phyloP scores from a whole-genome alignment of 148 eudicot species.

The Amaranthus cruentus region DNA sequence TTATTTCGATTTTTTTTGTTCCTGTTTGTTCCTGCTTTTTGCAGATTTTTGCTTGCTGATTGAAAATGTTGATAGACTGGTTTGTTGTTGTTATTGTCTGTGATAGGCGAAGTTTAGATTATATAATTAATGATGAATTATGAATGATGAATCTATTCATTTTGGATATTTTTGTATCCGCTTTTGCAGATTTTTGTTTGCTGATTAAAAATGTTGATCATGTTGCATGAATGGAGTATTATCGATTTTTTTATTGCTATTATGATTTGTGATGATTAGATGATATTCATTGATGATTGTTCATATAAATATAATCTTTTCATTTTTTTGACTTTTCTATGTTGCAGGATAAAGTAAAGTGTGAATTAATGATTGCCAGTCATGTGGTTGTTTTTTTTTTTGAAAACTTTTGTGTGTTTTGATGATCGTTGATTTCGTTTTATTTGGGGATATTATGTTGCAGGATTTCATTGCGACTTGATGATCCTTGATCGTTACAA shows the following conservation, averaged over 20 bases:
- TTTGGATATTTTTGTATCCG: neutral
- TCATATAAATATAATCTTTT: too few relatives aligned
- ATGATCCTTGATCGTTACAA: too few relatives aligned
- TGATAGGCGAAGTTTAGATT: too few relatives aligned
- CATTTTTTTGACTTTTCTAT: too few relatives aligned
- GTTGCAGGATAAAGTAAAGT: too few relatives aligned
- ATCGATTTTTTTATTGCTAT: neutral
- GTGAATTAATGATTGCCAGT: neutral
- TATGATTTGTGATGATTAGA: neutral
- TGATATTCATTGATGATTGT: neutral
- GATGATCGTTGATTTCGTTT: neutral
- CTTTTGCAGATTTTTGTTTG: neutral
- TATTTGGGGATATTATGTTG: neutral
- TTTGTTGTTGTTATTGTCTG: neutral
- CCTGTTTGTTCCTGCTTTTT: neutral
- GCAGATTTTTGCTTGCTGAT: neutral
- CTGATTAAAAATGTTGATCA: neutral
- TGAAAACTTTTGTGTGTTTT: neutral
- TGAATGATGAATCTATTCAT: too few relatives aligned
- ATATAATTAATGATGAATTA: too few relatives aligned
- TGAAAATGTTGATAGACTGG: neutral
- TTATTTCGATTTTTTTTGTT: neutral
- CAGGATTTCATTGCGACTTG: too few relatives aligned
- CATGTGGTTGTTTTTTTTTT: neutral
- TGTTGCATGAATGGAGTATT: too few relatives aligned